Base-by-base conservation (phyloP, 345 rosid genomes). In the Populus ilicifolia region DNA sequence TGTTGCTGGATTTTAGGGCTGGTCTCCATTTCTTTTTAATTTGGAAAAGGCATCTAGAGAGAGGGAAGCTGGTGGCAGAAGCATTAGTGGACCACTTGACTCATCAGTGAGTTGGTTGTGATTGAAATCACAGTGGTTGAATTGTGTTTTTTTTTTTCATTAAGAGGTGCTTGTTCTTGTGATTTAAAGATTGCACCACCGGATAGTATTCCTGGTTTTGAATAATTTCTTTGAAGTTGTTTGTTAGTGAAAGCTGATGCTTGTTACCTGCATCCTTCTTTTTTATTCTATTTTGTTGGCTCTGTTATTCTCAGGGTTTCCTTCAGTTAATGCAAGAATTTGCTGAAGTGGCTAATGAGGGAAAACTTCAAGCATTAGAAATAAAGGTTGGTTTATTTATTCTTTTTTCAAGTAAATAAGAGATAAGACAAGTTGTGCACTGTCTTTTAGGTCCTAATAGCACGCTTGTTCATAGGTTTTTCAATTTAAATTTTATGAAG, bases 1-100 rank as follows among this genome's bases (percentile, higher is more conserved):
- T 46, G 17, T 64, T 39, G 44, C 75, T 82, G 80, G 23, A 8
- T 79, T 23, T 74, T 66, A 92, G 95, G 90, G 85, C 52, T 94
- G 95, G 97, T 89, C 79, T 11, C 97, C 97, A 10, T 89, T 92
- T 83, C 74, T 65, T 69, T 82, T 89, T 67, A 81, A 78, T 79
- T 67, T 81, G 39, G 93, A 89, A 74, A 72, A 71, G 80, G 84
- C 77, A 74, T 75, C 50, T 43, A 77, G 63, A 38, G 91, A 73
- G 39, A 85, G 81, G 50, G 84, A 73, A 69, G 64, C 86, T 77
- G 80, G 82, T 66, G 79, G 76, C 23, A 83, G 68, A 80, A 80
- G 75, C 83, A 75, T 79, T 65, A 65, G 84, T 52, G 75, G 80
- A 50, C 80, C 84, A 17, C 14, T 84, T 80, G 86, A 86, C 73